Evolutionary conservation across 2,329 filamentous ascomycete genomes (phyloP).

Genomic region (Xylariaceae sp.): DNA sequence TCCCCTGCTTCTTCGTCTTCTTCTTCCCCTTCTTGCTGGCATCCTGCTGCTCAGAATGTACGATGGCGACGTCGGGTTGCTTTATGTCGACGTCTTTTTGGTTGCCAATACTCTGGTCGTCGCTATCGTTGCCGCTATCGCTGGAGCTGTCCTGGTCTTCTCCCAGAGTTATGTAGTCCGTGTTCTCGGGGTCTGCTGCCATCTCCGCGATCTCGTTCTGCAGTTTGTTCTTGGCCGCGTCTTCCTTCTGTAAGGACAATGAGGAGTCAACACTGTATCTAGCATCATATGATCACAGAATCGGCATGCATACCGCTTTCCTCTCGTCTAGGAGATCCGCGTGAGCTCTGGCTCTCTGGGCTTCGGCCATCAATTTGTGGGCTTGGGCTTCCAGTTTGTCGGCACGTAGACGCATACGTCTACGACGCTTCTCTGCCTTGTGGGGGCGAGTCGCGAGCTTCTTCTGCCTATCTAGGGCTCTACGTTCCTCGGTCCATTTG

Average conservation of each 20-base stretch:
- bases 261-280: slow-evolving; percentile 3
- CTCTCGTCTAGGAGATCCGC: slow-evolving; percentile 19
- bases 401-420: slow-evolving; percentile 30
- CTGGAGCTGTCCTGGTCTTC: neutral
- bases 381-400: slow-evolving; percentile 34
- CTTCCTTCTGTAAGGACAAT: slow-evolving; percentile 16
- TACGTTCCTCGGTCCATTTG: slow-evolving; percentile 28
- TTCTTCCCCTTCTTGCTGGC: too few species aligned
- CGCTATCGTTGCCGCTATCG: slow-evolving; percentile 2
- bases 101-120: too few species aligned
- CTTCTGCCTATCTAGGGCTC: slow-evolving; percentile 26
- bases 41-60: too few species aligned
- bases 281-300: too few species aligned
- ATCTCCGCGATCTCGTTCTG: slow-evolving; percentile 13
- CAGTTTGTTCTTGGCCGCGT: slow-evolving; percentile 16
- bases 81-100: too few species aligned
- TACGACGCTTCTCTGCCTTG: slow-evolving; percentile 31
- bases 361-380: slow-evolving; percentile 31
- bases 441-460: slow-evolving; percentile 18
- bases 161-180: slow-evolving; percentile 16
- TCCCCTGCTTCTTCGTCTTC: slow-evolving; percentile 4
- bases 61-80: too few species aligned
- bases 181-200: slow-evolving; percentile 12
- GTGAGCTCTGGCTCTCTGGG: slow-evolving; percentile 27
- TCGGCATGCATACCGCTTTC: slow-evolving; percentile 15